Conservation (phyloP, 2,329 filamentous ascomycete genomes). For the Mycocentrospora acerina region DNA sequence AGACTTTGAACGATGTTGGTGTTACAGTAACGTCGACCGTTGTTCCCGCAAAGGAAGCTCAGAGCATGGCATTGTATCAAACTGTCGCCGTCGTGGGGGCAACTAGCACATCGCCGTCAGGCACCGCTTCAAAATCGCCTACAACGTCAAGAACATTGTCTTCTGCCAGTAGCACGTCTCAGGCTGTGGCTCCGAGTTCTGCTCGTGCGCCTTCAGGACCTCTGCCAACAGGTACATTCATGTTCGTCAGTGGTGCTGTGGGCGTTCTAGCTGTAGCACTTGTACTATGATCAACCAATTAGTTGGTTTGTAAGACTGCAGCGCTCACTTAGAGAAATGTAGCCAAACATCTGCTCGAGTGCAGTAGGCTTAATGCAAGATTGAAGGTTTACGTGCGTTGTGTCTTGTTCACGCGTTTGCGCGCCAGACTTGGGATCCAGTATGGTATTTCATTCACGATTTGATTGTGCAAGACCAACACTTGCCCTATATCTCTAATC, state of each 20-base stretch:
- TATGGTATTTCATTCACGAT: too few relatives aligned
- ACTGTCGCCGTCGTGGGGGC: constrained; percentile 16
- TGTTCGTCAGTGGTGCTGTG: constrained; percentile 24
- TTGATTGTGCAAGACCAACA: too few relatives aligned
- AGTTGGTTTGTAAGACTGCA: too few relatives aligned
- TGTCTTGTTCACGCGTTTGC: too few relatives aligned
- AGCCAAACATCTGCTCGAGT: too few relatives aligned
- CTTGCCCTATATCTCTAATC: too few relatives aligned
- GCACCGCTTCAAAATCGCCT: constrained; percentile 8
- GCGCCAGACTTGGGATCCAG: too few relatives aligned
- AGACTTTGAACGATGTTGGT: background rate
- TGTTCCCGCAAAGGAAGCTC: constrained; percentile 11
- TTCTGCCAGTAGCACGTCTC: constrained; percentile 8
- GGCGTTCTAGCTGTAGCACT: constrained; percentile 26
- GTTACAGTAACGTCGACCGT: constrained; percentile 3
- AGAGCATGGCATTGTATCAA: constrained; percentile 2
- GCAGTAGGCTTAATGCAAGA: too few relatives aligned
- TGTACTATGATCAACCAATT: constrained; percentile 23
- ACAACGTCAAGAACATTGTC: constrained; percentile 1
- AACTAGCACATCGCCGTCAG: constrained; percentile 10
- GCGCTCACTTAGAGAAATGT: too few relatives aligned
- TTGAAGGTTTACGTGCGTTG: too few relatives aligned
- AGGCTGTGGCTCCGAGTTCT: constrained; percentile 12
- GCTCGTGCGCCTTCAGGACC: constrained; percentile 20
- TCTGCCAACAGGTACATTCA: constrained; percentile 20